Evolutionary conservation across 164 flowering plant genomes (phyloP).

Genomic region (Aristolochia contorta): DNA sequence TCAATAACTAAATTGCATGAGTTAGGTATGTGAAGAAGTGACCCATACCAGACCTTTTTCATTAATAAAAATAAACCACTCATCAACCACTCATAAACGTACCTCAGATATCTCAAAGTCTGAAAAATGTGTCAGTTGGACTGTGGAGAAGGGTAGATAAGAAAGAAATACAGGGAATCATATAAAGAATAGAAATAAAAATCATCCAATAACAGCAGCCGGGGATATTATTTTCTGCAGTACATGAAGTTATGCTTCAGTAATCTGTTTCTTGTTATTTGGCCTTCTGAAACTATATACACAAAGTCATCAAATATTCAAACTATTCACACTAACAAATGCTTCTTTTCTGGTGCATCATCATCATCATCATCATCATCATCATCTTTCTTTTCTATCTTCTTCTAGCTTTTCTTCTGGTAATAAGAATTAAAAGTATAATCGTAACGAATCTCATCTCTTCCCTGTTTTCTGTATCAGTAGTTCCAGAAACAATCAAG

Average conservation of each 20-base stretch:
- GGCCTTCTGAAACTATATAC: constrained; percentile 2
- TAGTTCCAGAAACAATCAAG: constrained; percentile 55
- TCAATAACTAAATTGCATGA: no score
- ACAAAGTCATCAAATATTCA: constrained; percentile 1
- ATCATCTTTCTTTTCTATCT: background rate
- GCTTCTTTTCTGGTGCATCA: background rate
- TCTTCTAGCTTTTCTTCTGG: background rate
- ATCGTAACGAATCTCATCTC: background rate
- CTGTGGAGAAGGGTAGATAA: no score
- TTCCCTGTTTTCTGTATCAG: constrained; percentile 10
- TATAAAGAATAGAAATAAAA: no score
- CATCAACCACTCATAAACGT: no score
- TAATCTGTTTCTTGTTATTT: background rate
- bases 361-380: background rate
- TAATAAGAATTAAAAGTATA: background rate
- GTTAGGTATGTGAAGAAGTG: no score
- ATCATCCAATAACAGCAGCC: background rate
- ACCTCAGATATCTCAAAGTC: no score
- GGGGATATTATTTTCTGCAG: background rate
- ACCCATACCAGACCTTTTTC: no score
- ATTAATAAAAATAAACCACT: no score
- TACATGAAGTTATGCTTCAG: background rate
- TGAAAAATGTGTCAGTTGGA: no score
- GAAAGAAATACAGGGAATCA: no score
- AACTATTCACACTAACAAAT: background rate